Evolutionary conservation across 257 asterid species (phyloP).

Genomic region (Capsicum baccatum): DNA sequence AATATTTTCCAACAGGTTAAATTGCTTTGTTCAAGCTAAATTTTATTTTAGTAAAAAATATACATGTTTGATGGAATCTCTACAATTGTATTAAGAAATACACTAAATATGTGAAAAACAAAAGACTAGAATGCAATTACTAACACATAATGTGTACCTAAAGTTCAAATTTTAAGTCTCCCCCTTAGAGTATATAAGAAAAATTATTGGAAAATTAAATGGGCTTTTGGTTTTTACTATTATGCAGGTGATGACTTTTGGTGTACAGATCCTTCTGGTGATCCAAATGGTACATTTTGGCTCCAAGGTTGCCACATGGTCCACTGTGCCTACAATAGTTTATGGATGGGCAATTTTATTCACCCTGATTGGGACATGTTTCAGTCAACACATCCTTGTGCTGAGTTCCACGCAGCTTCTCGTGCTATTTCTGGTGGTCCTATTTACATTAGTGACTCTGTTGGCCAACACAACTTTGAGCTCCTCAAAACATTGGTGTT

Average conservation of each 20-base stretch:
- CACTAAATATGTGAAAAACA: no score
- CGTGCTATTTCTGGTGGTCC: constrained; percentile 99
- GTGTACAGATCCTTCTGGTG: constrained; percentile 97
- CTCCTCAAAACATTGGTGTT: constrained; percentile 71
- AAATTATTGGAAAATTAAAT: background rate
- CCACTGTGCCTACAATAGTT: constrained; percentile 92
- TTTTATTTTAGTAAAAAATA: no score
- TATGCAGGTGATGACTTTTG: constrained; percentile 84
- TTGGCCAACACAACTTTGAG: constrained; percentile 74
- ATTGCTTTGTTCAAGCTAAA: no score
- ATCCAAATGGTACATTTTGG: constrained; percentile 94
- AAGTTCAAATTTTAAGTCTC: no score
- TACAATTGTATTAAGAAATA: no score
- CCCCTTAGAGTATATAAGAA: no score
- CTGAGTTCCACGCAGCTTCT: constrained; percentile 90
- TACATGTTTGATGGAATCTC: no score
- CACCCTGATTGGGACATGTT: constrained; percentile 99
- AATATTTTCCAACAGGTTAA: no score
- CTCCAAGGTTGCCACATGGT: constrained; percentile 99
- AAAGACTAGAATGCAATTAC: no score
- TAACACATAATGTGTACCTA: no score
- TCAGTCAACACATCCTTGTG: constrained; percentile 95
- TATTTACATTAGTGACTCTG: constrained; percentile 77
- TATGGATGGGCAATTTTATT: constrained; percentile 96
- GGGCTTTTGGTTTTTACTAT: background rate